phyloP scores from a whole-genome alignment of 2,329 filamentous ascomycete species.

The Colletotrichum endophyticum region DNA sequence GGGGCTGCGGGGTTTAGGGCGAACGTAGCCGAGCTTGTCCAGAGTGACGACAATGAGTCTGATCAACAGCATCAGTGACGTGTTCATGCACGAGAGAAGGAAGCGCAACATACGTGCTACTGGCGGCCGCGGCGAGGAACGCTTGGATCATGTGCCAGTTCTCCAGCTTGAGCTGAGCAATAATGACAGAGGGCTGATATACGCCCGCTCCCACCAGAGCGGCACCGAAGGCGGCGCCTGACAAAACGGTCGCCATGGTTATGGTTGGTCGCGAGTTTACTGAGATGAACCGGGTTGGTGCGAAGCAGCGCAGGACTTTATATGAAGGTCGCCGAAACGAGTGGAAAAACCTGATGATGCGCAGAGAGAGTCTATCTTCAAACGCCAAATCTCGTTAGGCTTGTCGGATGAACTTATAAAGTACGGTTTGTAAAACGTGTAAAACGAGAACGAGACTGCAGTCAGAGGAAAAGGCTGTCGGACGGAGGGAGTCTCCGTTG shows the following conservation, averaged over 20 bases:
- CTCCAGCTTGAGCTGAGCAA: slow-evolving; percentile 63
- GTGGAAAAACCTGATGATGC: not conserved
- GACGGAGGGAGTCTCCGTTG: not conserved
- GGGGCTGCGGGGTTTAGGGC: slow-evolving; percentile 51
- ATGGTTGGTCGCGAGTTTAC: not conserved
- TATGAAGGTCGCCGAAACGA: not conserved
- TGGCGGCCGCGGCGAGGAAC: slow-evolving; percentile 67
- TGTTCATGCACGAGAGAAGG: not conserved
- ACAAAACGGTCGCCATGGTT: slow-evolving; percentile 37
- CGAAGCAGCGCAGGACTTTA: not conserved
- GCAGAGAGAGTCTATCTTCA: not conserved
- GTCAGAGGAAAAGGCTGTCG: not conserved
- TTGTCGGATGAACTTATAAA: slow-evolving; percentile 3
- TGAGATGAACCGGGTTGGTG: not conserved
- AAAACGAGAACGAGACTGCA: not conserved
- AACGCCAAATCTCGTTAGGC: not conserved
- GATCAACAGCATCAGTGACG: slow-evolving; percentile 21
- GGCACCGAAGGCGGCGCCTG: slow-evolving; percentile 66
- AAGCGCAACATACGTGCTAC: slow-evolving; percentile 58
- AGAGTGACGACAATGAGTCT: slow-evolving; percentile 52
- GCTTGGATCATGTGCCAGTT: slow-evolving; percentile 71
- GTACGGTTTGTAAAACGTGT: not conserved
- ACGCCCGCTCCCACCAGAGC: slow-evolving; percentile 66
- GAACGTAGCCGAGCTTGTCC: slow-evolving; percentile 46
- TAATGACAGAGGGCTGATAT: slow-evolving; percentile 63